Evolutionary conservation across 2,329 filamentous ascomycete genomes (phyloP).

Genomic region (Colletotrichum gigasporum): DNA sequence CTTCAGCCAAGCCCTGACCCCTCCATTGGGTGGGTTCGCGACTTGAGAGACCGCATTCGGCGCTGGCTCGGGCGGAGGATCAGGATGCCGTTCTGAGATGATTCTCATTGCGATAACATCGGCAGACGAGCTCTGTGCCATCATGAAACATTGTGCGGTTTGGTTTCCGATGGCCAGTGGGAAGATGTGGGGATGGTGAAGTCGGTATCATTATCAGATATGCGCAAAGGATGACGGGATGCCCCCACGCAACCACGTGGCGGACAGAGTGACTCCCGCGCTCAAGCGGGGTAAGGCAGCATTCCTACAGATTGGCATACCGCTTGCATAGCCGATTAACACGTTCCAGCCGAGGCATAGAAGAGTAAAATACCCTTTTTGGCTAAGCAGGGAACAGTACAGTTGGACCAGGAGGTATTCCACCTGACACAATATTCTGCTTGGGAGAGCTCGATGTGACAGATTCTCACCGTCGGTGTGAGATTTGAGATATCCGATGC

Average conservation of each 20-base stretch:
- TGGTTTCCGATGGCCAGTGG: too few relatives aligned
- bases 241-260: not conserved
- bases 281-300: not conserved
- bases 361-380: too few relatives aligned
- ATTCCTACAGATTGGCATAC: not conserved
- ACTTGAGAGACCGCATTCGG: not conserved
- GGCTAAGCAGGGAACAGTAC: too few relatives aligned
- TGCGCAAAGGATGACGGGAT: not conserved
- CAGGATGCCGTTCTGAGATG: not conserved
- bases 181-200: too few relatives aligned
- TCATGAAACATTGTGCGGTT: too few relatives aligned
- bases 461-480: too few relatives aligned
- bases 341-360: too few relatives aligned
- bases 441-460: too few relatives aligned
- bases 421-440: too few relatives aligned
- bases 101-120: not conserved
- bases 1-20: constrained; percentile 55
- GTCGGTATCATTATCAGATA: too few relatives aligned
- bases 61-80: not conserved
- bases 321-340: not conserved
- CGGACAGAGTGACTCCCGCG: not conserved
- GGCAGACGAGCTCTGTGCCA: not conserved
- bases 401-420: too few relatives aligned
- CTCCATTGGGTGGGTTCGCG: constrained; percentile 33
- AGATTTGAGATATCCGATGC: too few relatives aligned